Evolutionary conservation across 176 grass and related monocot species (phyloP), one percentile per base, ranked within the genome.

Genomic region (Aechmea fasciata): DNA sequence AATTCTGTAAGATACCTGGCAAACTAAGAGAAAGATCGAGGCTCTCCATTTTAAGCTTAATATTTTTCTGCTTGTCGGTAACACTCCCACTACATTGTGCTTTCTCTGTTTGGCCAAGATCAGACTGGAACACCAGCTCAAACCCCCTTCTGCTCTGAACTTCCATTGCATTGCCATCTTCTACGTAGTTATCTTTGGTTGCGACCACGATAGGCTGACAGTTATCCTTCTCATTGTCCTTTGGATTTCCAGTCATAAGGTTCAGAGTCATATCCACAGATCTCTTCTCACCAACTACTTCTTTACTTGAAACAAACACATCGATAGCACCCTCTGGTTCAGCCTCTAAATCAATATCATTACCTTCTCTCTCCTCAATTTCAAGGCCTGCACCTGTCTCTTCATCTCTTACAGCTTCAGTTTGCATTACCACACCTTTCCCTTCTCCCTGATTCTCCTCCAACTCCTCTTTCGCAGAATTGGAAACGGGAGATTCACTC

Each of bases 1-100:
- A 77, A 87, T 85, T 73, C 47, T 70, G 63, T 65, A 83, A 87
- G 65, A 70, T 63, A 79, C 74, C 89, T 74, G 94, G 87, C 20
- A 97, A 73, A 65, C 81, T 84, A 69, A 97, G 84, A 13, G 86
- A 97, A 66, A 97, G 87, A 85, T 97, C 86, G 62, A 97, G 86
- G 65, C 71, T 87, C 69, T 82, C 85, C 55, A 74, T 52, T 54
- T 85, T 92, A 75, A 78, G 63, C 59, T 68, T 71, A 0, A 87
- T 84, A 67, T 81, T 10, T 68, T 79, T 77, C 20, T 52, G 26
- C 70, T 87, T 97, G 41, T 63, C 33, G 50, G 26, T 41, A 70
- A 10, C 49, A 57, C 11, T 76, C 47, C 68, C 66, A 78, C 71
- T 48, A 77, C 49, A 71, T 50, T 61, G 68, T 41, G 25, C 55